These are phyloP conservation scores for Lotmaria passim DNA, from an alignment of 208 protist species.

Conservation along the genomic window DNA sequence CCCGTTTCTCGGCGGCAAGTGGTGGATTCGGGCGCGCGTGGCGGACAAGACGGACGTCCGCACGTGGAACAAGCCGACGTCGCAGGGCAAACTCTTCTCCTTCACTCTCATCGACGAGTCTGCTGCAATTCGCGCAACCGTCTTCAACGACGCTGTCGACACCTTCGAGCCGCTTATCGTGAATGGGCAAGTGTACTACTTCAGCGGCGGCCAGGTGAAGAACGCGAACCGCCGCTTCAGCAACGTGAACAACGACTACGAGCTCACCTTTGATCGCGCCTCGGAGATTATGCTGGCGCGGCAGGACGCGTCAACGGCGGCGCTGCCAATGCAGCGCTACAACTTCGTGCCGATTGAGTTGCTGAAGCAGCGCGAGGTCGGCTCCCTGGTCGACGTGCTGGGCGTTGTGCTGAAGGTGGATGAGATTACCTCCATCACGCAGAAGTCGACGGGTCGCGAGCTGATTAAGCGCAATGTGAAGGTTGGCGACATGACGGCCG, in stretches of 20 bases:
- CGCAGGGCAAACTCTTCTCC: slow-evolving; percentile 92
- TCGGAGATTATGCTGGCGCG: slow-evolving; percentile 79
- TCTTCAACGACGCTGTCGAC: slow-evolving; percentile 94
- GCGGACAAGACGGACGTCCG: slow-evolving; percentile 92
- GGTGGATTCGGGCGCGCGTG: slow-evolving; percentile 92
- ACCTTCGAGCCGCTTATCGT: slow-evolving; percentile 86
- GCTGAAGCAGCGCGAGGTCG: slow-evolving; percentile 88
- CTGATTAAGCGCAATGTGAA: slow-evolving; percentile 85
- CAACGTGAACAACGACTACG: slow-evolving; percentile 94
- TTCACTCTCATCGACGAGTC: slow-evolving; percentile 93
- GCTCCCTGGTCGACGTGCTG: slow-evolving; percentile 85
- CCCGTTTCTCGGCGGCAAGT: slow-evolving; percentile 86
- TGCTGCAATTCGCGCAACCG: slow-evolving; percentile 87
- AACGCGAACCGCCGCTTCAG: slow-evolving; percentile 91
- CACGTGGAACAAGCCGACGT: slow-evolving; percentile 92
- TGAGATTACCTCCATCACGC: slow-evolving; percentile 71
- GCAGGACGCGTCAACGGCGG: slow-evolving; percentile 48
- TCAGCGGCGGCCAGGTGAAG: slow-evolving; percentile 92
- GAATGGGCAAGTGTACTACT: slow-evolving; percentile 92
- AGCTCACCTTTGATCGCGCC: slow-evolving; percentile 87
- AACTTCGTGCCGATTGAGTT: slow-evolving; percentile 90
- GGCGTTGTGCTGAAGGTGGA: slow-evolving; percentile 81
- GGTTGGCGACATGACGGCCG: slow-evolving; percentile 78
- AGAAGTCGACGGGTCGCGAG: slow-evolving; percentile 83
- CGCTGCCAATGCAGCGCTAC: slow-evolving; percentile 82